Percentiles rank a stretch among this genome's conserved stretches.
These are phyloP conservation scores for Saprolegnia parasitica DNA, from an alignment of 352 stramenopile genomes.

Conservation along the genomic window DNA sequence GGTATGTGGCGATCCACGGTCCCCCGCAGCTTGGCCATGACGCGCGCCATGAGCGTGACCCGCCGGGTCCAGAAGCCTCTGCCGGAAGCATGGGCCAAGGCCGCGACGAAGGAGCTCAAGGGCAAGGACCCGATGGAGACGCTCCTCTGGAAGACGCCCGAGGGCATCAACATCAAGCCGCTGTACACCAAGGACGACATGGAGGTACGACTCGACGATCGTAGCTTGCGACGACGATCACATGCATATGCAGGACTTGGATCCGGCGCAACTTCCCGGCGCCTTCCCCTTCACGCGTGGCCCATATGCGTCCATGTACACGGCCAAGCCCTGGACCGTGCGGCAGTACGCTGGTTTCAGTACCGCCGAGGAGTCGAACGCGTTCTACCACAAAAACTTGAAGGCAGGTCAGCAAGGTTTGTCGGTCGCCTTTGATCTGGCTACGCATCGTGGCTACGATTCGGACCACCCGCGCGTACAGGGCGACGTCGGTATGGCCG, in stretches of 20 bases:
- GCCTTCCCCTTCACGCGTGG: constrained; percentile 91
- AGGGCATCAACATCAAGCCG: constrained; percentile 94
- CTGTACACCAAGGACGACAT: constrained; percentile 89
- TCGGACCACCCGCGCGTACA: constrained; percentile 92
- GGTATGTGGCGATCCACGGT: constrained; percentile 21
- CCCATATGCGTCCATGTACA: constrained; percentile 98
- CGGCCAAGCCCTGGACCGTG: constrained; percentile 91
- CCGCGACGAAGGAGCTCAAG: constrained; percentile 79
- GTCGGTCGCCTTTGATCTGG: constrained; percentile 95
- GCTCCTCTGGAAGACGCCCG: constrained; percentile 80
- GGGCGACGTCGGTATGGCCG: constrained; percentile 97
- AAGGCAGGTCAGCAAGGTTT: constrained; percentile 89
- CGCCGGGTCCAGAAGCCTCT: constrained; percentile 22
- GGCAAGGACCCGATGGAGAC: constrained; percentile 62
- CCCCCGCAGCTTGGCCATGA: background rate
- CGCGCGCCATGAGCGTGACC: constrained; percentile 10
- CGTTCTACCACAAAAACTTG: constrained; percentile 94
- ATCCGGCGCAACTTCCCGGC: constrained; percentile 66
- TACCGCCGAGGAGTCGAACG: constrained; percentile 95
- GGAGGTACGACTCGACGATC: constrained; percentile 33
- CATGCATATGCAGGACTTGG: constrained; percentile 35
- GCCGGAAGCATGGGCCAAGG: constrained; percentile 46
- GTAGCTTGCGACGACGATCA: background rate
- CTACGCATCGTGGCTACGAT: constrained; percentile 97
- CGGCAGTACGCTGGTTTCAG: constrained; percentile 96